phyloP scores from a whole-genome alignment of 208 protist species.

The Spironucleus salmonicida region DNA sequence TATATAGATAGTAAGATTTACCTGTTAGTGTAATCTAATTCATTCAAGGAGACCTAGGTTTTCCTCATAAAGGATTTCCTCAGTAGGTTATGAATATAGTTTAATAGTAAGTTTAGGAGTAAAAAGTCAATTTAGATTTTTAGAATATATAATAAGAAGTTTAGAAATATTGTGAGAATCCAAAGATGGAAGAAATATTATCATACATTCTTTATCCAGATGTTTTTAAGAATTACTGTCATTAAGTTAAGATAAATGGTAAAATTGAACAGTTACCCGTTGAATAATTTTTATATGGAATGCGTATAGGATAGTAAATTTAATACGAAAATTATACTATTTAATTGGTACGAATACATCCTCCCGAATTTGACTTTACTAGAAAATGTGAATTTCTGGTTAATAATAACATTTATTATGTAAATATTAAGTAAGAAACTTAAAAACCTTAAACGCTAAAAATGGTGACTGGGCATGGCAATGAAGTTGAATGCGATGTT shows the following conservation, averaged over 20 bases:
- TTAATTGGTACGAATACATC: constrained; percentile 2
- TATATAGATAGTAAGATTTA: constrained; percentile 30
- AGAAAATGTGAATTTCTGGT: not conserved
- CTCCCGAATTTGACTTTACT: not conserved
- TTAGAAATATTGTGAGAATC: not conserved
- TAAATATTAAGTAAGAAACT: not conserved
- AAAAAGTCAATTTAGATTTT: too few relatives aligned
- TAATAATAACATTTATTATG: not conserved
- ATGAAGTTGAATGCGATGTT: not conserved
- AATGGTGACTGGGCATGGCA: not conserved
- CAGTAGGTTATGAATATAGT: constrained; percentile 10
- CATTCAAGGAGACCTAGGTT: constrained; percentile 40
- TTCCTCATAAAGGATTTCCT: constrained; percentile 45
- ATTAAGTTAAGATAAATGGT: constrained; percentile 3
- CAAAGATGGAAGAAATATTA: constrained; percentile 3
- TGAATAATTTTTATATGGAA: constrained; percentile 2
- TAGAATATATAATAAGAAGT: not conserved
- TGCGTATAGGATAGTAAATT: not conserved
- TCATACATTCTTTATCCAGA: constrained; percentile 17
- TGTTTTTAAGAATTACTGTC: not conserved
- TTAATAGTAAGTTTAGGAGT: not conserved
- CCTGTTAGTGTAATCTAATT: constrained; percentile 42
- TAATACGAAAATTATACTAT: not conserved
- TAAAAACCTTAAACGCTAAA: not conserved
- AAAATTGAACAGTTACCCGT: not conserved